Base-by-base conservation (phyloP, 1,284 basidiomycete genomes). In the Ganoderma resinaceum region DNA sequence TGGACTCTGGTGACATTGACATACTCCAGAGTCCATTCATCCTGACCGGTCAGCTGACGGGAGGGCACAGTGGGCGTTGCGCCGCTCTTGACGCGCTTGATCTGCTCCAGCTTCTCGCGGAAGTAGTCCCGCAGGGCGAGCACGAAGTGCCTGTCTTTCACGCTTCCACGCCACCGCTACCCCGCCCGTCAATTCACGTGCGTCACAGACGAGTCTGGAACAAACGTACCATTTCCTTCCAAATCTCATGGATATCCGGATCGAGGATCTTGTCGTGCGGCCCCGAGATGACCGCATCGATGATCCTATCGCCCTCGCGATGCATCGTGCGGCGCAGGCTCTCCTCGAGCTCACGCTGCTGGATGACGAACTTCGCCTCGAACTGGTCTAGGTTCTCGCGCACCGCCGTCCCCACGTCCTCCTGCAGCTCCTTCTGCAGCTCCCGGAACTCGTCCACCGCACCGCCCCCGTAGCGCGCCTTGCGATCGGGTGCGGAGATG, bases 201-300 rank as follows among this genome's bases (percentile, higher is more conserved):
- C 35, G n/a, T 29, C 29, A 2, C 26, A 20, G 37, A 26, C 8
- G 18, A 12, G 6, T 8, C 20, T 18, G 18, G 18, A 3, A 29
- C 2, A 14, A 7, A n/a, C 53, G n/a, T 20, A 78, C 77, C 76
- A 78, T 78, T 4, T 78, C 75, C 42, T 71, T 73, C 77, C 77
- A 78, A 14, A 77, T 66, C 8, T 60, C 61, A 29, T 72, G 66
- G 3, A 72, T 65, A 12, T 67, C 66, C 1, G 35, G 61, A 35
- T 77, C 73, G 14, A 67, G 38, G 23, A 77, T 74, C 14, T 72
- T 68, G 40, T 76, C 74, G 26, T 76, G 75, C 0, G 75, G 71
- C 1, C 76, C 74, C 2, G 64, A 46, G 16, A 33, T 65, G 33
- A 60, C 16, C 6, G 71, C 68, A 14, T 63, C 61, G 42, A 76